A percentile compares a stretch with the other conserved stretches of the same genome.
Conservation (phyloP, 2,329 filamentous ascomycete genomes). For the Zymoseptoria brevis region DNA sequence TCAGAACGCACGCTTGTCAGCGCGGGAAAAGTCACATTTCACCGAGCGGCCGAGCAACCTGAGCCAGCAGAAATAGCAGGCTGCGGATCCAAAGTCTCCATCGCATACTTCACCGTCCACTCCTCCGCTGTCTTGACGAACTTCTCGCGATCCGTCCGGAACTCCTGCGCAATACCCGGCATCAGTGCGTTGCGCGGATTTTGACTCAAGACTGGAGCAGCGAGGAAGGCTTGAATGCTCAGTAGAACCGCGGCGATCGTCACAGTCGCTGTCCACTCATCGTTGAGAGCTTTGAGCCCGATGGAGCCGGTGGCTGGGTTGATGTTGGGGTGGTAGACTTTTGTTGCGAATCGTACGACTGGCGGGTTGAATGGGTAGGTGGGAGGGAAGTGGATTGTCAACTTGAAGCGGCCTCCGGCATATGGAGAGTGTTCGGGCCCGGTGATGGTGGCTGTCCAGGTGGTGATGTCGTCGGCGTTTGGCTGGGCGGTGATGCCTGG, state of each 20-base stretch:
- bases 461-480: not conserved
- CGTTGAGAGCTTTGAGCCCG: not conserved
- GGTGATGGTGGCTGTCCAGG: not conserved
- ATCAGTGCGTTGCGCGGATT: not conserved
- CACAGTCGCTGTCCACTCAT: not conserved
- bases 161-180: not conserved
- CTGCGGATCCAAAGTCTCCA: not conserved
- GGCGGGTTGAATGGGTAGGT: not conserved
- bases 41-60: too few species aligned
- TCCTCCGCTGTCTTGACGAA: not conserved
- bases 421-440: not conserved
- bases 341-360: not conserved
- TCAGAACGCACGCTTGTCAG: too few species aligned
- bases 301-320: not conserved
- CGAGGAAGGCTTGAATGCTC: not conserved
- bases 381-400: not conserved
- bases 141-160: not conserved
- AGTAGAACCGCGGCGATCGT: not conserved
- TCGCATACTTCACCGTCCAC: not conserved
- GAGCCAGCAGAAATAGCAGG: not conserved
- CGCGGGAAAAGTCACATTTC: too few species aligned
- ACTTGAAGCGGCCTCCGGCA: not conserved
- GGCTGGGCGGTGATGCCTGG: not conserved
- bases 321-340: not conserved
- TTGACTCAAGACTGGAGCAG: not conserved